Evolutionary conservation across 1,139 yeast genomes (phyloP).

Genomic region (Sugiyamaella xylanicola): DNA sequence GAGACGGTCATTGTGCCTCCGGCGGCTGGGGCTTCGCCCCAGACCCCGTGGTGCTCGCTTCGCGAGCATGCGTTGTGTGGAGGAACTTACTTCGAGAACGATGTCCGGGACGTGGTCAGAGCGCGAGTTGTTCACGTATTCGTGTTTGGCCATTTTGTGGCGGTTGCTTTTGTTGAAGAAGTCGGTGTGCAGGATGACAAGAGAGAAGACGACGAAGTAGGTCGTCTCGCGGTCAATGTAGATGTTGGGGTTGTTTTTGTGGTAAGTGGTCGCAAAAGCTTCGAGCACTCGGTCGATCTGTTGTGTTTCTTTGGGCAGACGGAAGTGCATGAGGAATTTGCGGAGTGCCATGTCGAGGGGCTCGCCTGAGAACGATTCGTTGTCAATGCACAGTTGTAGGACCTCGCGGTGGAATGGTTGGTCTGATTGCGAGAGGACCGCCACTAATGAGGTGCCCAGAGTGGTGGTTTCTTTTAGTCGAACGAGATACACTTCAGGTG

Average conservation of each 20-base stretch:
- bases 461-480: conserved; percentile 41
- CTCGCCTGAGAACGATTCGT: conserved; percentile 52
- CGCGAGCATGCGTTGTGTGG: conserved; percentile 25
- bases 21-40: neutral
- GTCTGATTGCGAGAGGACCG: conserved; percentile 45
- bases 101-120: conserved; percentile 47
- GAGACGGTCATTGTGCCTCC: neutral
- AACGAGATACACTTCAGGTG: conserved; percentile 43
- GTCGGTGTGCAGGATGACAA: conserved; percentile 70
- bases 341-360: conserved; percentile 67
- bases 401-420: conserved; percentile 44
- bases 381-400: conserved; percentile 43
- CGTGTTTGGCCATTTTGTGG: conserved; percentile 62
- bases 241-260: conserved; percentile 45
- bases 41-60: neutral
- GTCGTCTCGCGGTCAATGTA: conserved; percentile 52
- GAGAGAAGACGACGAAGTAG: conserved; percentile 59
- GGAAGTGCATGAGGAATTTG: conserved; percentile 55
- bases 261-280: conserved; percentile 54
- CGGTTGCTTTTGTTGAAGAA: conserved; percentile 64
- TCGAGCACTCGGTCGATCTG: conserved; percentile 67
- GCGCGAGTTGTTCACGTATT: conserved; percentile 55
- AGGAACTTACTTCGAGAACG: conserved; percentile 42
- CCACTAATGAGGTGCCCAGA: conserved; percentile 44
- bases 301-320: conserved; percentile 67